Base-by-base conservation (phyloP, 257 asterid genomes). In the Anisodus acutangulus region DNA sequence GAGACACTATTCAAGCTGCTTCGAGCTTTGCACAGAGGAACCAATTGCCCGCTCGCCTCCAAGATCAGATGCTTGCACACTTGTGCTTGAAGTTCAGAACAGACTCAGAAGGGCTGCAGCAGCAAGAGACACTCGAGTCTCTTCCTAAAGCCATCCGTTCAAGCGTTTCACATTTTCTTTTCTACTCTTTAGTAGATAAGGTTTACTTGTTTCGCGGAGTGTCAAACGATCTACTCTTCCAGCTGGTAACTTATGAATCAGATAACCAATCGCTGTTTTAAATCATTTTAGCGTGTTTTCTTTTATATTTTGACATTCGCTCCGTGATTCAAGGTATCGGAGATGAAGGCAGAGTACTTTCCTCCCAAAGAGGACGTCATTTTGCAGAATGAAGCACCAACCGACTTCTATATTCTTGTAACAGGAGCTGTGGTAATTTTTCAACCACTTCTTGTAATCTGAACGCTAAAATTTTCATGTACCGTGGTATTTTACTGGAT, bases 341-440 rank as follows among this genome's bases (percentile, higher is more conserved):
- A 90, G 85, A 90, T 90, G 91, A 88, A 90, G 86, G 91, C 92
- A 0, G 92, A 90, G 84, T 90, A 90, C 72, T 90, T 88, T 66
- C 91, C 92, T 80, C 92, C 92, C 5, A 90, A 85, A 31, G 92
- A 90, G 83, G 92, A 90, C 17, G 88, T 90, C 35, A 88, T 90
- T 85, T 66, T 90, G 81, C 92, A 90, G 82, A 90, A 90, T 45
- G 92, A 90, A 88, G 92, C 92, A 31, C 92, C 92, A 51, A 88
- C 92, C 2, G 92, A 90, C 64, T 87, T 90, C 31, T 90, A 90
- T 62, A 90, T 90, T 70, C 90, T 90, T 70, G 92, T 86, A 35
- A 55, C 91, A 16, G 92, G 92, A 82, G 88, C 91, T 55, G 92
- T 88, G 92, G 92, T 90, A 90, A 82, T 19, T 41, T 17, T 71